Conservation (phyloP, 768 basidiomycete genomes). For the Naganishia kalamii region DNA sequence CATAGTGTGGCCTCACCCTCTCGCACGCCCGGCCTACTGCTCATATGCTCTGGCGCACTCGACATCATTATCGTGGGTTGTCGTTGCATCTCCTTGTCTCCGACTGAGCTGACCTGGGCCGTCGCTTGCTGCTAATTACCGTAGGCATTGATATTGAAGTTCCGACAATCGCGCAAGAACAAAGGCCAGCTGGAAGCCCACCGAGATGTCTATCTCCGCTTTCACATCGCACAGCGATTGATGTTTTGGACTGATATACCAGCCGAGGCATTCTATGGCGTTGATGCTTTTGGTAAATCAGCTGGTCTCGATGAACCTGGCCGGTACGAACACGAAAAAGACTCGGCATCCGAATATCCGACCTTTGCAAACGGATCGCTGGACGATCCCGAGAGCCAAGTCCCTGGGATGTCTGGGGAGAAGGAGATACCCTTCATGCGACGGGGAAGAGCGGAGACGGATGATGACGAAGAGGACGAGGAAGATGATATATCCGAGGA, state of each 20-base stretch:
- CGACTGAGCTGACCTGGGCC: too few species aligned
- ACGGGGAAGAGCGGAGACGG: background rate
- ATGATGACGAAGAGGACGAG: background rate
- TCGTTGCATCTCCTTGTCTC: background rate
- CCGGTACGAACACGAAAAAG: background rate
- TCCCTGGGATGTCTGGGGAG: background rate
- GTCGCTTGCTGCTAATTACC: background rate
- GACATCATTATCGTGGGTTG: background rate
- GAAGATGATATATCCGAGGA: slow-evolving; percentile 1
- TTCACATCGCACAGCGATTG: slow-evolving; percentile 8
- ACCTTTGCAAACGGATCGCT: background rate
- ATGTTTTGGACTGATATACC: slow-evolving; percentile 8
- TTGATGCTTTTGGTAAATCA: background rate
- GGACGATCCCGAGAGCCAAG: background rate
- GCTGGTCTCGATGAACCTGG: background rate
- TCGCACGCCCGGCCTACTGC: background rate
- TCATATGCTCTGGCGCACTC: slow-evolving; percentile 1
- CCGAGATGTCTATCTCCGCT: background rate
- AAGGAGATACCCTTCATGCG: background rate
- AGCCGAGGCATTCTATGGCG: background rate
- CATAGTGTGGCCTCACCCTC: background rate
- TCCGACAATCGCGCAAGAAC: slow-evolving; percentile 2
- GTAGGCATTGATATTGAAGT: background rate
- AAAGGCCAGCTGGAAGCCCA: background rate
- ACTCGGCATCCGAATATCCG: slow-evolving; percentile 6